Evolutionary conservation across 306 rosid species (phyloP).

Genomic region (Quercus parvula): DNA sequence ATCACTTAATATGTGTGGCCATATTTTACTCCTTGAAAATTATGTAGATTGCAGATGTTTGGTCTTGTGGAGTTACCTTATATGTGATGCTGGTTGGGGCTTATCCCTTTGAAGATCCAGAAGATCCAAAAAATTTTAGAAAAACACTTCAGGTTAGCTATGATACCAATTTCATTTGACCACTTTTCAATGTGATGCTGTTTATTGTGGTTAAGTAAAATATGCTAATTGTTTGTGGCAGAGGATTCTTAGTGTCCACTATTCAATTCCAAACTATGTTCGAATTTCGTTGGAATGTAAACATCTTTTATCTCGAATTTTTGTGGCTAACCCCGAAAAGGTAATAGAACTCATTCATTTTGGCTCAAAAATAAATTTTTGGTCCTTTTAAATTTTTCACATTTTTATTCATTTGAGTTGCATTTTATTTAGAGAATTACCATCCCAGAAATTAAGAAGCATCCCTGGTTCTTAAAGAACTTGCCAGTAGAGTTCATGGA

Average conservation of each 20-base stretch:
- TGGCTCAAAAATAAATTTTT: not conserved
- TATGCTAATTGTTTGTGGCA: slow-evolving; percentile 34
- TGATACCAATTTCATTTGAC: not conserved
- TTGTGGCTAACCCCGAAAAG: slow-evolving; percentile 82
- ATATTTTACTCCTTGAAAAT: slow-evolving; percentile 27
- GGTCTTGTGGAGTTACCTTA: slow-evolving; percentile 99
- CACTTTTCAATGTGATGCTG: not conserved
- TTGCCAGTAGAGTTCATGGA: slow-evolving; percentile 74
- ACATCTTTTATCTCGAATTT: slow-evolving; percentile 82
- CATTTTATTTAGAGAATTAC: slow-evolving; percentile 65
- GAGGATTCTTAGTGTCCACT: slow-evolving; percentile 91
- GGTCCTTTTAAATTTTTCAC: not conserved
- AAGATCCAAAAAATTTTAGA: slow-evolving; percentile 88
- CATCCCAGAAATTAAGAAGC: slow-evolving; percentile 77
- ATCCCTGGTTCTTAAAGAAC: slow-evolving; percentile 70
- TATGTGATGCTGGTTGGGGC: slow-evolving; percentile 99
- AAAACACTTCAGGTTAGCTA: slow-evolving; percentile 82
- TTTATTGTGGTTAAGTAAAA: not conserved
- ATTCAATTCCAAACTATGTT: slow-evolving; percentile 82
- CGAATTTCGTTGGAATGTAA: slow-evolving; percentile 68
- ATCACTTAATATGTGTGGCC: slow-evolving; percentile 7
- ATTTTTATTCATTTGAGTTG: not conserved
- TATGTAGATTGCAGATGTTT: slow-evolving; percentile 92
- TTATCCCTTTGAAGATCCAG: slow-evolving; percentile 99
- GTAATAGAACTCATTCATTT: slow-evolving; percentile 21